Percentiles rank a stretch among this genome's conserved stretches.
Evolutionary conservation across 805 yeast species (phyloP).

Genomic region (Yamadazyma philogaea): DNA sequence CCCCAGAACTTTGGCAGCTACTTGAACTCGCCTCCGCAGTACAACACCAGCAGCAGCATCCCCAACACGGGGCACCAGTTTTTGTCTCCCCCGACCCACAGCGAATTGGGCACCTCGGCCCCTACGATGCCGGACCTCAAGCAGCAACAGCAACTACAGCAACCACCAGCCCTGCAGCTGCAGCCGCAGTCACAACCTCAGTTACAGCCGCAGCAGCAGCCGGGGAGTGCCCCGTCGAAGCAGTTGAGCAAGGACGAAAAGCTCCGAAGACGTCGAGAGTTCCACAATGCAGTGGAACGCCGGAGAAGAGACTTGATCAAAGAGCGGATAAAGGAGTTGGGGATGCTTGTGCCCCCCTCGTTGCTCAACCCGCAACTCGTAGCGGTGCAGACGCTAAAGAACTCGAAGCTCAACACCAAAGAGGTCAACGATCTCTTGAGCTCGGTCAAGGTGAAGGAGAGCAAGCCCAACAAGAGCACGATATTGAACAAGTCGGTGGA

Average conservation of each 20-base stretch:
- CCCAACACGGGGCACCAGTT: constrained; percentile 19
- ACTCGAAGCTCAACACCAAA: constrained; percentile 23
- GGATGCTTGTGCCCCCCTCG: constrained; percentile 76
- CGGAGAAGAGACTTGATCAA: constrained; percentile 88
- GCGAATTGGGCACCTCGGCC: constrained; percentile 30
- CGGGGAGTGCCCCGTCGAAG: constrained; percentile 23
- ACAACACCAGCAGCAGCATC: constrained; percentile 22
- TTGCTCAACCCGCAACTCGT: constrained; percentile 48
- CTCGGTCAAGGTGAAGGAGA: constrained; percentile 52
- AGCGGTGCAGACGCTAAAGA: constrained; percentile 42
- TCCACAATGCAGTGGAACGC: constrained; percentile 93
- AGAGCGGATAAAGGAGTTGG: constrained; percentile 81
- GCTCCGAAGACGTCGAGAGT: constrained; percentile 73
- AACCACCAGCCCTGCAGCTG: too few relatives aligned
- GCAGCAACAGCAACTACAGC: neutral
- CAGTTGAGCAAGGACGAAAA: constrained; percentile 62
- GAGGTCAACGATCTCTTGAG: constrained; percentile 37
- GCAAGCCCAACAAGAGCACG: constrained; percentile 79
- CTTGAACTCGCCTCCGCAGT: constrained; percentile 39
- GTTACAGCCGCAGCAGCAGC: neutral
- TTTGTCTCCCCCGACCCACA: constrained; percentile 24
- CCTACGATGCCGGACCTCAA: constrained; percentile 15
- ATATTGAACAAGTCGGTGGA: constrained; percentile 77
- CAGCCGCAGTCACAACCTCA: too few relatives aligned
- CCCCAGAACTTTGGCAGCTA: constrained; percentile 28